Evolutionary conservation across 352 stramenopile species (phyloP).

Genomic region (Phytophthora fragariaefolia): DNA sequence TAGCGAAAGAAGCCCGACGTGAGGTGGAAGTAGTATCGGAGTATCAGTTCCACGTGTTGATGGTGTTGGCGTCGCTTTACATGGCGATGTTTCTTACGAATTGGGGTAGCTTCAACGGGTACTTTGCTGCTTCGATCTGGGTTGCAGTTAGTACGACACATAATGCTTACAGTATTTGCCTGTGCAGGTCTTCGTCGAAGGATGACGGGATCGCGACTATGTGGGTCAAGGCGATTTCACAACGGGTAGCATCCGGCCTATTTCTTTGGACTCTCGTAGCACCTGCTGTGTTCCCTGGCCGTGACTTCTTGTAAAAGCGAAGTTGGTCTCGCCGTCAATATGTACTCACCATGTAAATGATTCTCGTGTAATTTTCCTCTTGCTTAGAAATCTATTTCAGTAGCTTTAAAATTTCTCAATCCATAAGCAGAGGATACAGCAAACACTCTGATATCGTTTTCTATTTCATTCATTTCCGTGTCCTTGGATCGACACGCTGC

Average conservation of each 20-base stretch:
- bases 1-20: conserved; percentile 20
- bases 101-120: conserved; percentile 72
- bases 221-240: conserved; percentile 95
- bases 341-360: no score
- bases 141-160: no score
- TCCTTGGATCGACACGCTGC: conserved; percentile 65
- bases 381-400: no score
- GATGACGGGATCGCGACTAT: conserved; percentile 85
- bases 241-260: conserved; percentile 91
- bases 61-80: conserved; percentile 80
- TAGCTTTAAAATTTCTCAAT: conserved; percentile 7
- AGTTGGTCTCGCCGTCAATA: no score
- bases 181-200: conserved; percentile 41
- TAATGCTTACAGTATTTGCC: conserved; percentile 7
- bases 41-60: conserved; percentile 80
- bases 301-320: conserved; percentile 87
- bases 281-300: conserved; percentile 90
- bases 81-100: conserved; percentile 88
- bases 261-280: conserved; percentile 96
- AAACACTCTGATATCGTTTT: background rate
- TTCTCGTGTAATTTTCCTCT: no score
- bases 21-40: conserved; percentile 47
- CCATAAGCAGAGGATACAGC: background rate
- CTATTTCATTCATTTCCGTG: conserved; percentile 42
- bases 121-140: no score